Conservation (phyloP, 1,139 yeast species). For the Geotrichum aggregatum region DNA sequence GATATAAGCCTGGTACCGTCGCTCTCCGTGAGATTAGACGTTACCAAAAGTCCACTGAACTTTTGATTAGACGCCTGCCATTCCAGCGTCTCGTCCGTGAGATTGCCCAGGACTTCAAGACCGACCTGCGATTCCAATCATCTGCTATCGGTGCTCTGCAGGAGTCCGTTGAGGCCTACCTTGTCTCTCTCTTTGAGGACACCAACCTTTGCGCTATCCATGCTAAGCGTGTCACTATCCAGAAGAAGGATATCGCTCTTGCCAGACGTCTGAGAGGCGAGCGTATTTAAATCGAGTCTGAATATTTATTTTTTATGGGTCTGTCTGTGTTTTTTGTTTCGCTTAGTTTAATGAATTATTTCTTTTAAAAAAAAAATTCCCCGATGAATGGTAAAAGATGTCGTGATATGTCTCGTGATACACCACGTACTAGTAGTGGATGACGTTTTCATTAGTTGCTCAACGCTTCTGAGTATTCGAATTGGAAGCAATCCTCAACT, state of each 20-base stretch:
- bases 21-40: conserved; percentile 99
- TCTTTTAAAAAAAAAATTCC: too few species aligned
- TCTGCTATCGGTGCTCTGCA: conserved; percentile 98
- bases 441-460: too few species aligned
- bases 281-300: conserved; percentile 25
- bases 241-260: conserved; percentile 97
- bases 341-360: too few species aligned
- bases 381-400: too few species aligned
- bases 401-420: too few species aligned
- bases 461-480: too few species aligned
- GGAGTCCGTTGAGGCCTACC: conserved; percentile 98
- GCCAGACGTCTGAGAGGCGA: conserved; percentile 99
- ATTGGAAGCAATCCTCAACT: too few species aligned
- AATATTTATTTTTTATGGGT: too few species aligned
- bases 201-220: conserved; percentile 98
- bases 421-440: too few species aligned
- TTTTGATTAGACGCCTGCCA: conserved; percentile 94
- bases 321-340: too few species aligned
- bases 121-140: conserved; percentile 97
- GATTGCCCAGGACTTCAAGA: conserved; percentile 96
- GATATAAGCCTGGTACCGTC: conserved; percentile 99
- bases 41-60: conserved; percentile 96
- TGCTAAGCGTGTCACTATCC: conserved; percentile 99
- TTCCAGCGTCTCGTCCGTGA: conserved; percentile 98
- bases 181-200: conserved; percentile 86